Evolutionary conservation across 1,139 yeast genomes (phyloP).

Genomic region (Taiozyma sp.): DNA sequence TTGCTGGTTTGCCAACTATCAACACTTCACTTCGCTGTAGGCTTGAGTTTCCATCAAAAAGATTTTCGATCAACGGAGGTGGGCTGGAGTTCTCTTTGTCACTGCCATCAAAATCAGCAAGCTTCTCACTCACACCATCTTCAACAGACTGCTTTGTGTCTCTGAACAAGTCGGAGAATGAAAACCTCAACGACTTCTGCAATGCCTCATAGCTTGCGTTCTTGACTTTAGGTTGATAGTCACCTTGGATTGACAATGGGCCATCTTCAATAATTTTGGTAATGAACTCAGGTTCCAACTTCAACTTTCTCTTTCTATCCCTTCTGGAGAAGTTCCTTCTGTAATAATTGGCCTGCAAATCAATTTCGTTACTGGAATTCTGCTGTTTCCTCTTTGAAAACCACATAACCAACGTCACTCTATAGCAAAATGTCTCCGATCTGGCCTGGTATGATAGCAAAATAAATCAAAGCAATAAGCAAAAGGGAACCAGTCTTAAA

Average conservation of each 20-base stretch:
- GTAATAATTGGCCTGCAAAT: not conserved
- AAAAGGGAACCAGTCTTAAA: not conserved
- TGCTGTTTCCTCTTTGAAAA: not conserved
- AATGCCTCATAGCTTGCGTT: not conserved
- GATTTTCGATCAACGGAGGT: not conserved
- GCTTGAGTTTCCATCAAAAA: slow-evolving; percentile 4
- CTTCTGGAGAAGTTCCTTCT: not conserved
- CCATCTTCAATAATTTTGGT: not conserved
- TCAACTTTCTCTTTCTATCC: not conserved
- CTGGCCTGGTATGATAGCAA: not conserved
- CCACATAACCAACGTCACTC: not conserved
- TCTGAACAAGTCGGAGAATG: not conserved
- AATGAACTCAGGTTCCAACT: not conserved
- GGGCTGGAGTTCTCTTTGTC: slow-evolving; percentile 11
- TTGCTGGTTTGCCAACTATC: not conserved
- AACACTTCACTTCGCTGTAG: slow-evolving; percentile 2
- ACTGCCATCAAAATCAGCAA: slow-evolving; percentile 1
- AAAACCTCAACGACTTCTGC: not conserved
- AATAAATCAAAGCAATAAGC: not conserved
- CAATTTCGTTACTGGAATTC: not conserved
- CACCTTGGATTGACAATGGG: not conserved
- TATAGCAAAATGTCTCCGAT: not conserved
- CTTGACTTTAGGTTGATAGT: not conserved
- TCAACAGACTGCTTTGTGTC: not conserved
- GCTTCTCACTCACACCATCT: not conserved